Evolutionary conservation across 257 asterid genomes (phyloP), one percentile per base, ranked within the genome.

Genomic region (Eustoma russellianum): DNA sequence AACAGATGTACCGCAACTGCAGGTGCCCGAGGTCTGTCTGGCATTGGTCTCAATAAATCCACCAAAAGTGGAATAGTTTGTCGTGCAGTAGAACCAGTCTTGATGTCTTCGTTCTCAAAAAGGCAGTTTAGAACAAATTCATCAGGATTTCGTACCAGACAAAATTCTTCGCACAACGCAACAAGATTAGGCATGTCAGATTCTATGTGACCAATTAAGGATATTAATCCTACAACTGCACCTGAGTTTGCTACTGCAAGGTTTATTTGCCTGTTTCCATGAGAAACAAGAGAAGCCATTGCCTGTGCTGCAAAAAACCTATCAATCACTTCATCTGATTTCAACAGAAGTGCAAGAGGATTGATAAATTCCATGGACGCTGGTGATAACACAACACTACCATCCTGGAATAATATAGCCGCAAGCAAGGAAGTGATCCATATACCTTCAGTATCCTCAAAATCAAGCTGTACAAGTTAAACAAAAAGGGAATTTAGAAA

Each of bases 1-100:
- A 89, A 69, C 52, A 89, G 77, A 38, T 69, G 82, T 64, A 85
- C 86, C 49, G 88, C 71, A 62, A 81, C 59, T 3, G 83, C 69
- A 50, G 97, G 95, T 50, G 94, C 95, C 59, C 94, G 89, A 33
- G 94, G 94, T 64, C 94, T 75, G 59, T 85, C 87, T 41, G 94
- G 85, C 40, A 75, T 79, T 53, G 97, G 97, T 77, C 72, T 85
- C 74, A 89, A 69, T 74, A 89, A 66, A 71, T 85, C 97, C 56
- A 85, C 97, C 41, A 89, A 77, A 51, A 76, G 75, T 44, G 97
- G 97, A 61, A 89, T 81, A 51, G 79, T 74, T 59, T 72, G 79
- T 46, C 76, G 78, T 17, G 86, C 95, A 69, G 66, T 66, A 13
- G 89, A 72, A 69, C 95, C 94, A 44, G 45, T 65, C 76, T 82